Evolutionary conservation across 306 rosid species (phyloP).

Genomic region (Ammopiptanthus mongolicus): DNA sequence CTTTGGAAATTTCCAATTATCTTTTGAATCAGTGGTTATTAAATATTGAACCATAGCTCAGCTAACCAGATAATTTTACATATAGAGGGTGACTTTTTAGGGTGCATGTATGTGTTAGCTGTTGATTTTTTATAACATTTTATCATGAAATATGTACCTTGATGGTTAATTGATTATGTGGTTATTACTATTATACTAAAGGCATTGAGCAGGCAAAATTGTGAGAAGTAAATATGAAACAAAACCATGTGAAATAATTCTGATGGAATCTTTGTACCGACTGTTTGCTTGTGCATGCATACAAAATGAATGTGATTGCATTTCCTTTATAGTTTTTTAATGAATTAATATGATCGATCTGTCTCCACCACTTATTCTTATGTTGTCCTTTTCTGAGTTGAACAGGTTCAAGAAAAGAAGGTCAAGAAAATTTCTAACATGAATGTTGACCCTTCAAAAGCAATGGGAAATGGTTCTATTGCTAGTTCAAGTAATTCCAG

Average conservation of each 20-base stretch:
- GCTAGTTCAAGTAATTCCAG: constrained; percentile 79
- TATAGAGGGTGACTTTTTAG: neutral
- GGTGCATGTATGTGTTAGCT: neutral
- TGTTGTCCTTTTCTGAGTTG: constrained; percentile 28
- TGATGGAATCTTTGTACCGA: neutral
- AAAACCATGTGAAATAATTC: neutral
- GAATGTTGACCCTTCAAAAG: constrained; percentile 77
- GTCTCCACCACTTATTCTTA: constrained; percentile 8
- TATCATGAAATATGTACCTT: neutral
- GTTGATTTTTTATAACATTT: neutral
- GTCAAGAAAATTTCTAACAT: constrained; percentile 85
- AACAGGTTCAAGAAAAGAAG: constrained; percentile 97
- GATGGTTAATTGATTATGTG: neutral
- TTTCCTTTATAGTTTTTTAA: neutral
- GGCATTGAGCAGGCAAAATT: neutral
- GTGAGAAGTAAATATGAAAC: neutral
- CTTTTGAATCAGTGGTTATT: neutral
- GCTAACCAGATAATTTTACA: neutral
- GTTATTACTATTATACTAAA: neutral
- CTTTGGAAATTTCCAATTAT: neutral
- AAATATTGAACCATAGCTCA: neutral
- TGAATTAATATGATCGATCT: constrained; percentile 13
- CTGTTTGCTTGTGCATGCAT: constrained; percentile 7
- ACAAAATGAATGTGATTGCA: neutral
- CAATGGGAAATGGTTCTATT: constrained; percentile 70